Evolutionary conservation across 1,284 basidiomycete species (phyloP), one percentile per base, ranked within the genome.

Genomic region (Tilletia walkeri): DNA sequence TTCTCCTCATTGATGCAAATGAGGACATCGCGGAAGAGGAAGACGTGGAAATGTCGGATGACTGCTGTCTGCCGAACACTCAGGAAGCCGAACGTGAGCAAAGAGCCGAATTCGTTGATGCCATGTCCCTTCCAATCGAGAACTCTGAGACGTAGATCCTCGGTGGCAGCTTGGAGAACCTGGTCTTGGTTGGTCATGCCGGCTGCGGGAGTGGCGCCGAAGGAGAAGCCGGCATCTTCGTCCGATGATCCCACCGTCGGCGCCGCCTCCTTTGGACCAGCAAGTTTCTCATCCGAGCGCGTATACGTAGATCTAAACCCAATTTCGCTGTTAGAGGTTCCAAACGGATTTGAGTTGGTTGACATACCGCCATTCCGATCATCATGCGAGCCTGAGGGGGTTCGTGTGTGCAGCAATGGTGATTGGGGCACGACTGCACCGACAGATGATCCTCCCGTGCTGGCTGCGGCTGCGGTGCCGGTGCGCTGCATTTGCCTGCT

Each of bases 1-100:
- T 91, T 91, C 85, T 97, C 95, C 83, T 98, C 95, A 30, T 92
- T 89, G 16, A 98, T 92, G 84, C 95, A 99, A 72, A 98, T 93
- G 72, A 99, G 90, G 10, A 95, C 95, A 82, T 97, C 93, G 79
- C 91, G 90, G 88, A 97, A 98, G 53, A 99, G 88, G 85, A 98
- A 97, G 70, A 97, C 92, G 82, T 91, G 92, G 84, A 95, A 95
- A 82, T 95, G 92, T 69, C 93, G 89, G 36, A 94, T 90, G 69
- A 94, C 89, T 10, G 89, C 86, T 77, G 94, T 93, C 70, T 95
- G 90, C 65, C 94, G 88, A 54, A 98, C 93, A 59, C 89, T 89
- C 39, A 98, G 86, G 63, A 93, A 87, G 84, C 97, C 94, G 84
- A 94, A 96, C 87, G 97, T 92, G 75, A 91, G 90, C 54, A 98